Conservation (phyloP, 2,329 filamentous ascomycete species). For the Xylaria sp. region DNA sequence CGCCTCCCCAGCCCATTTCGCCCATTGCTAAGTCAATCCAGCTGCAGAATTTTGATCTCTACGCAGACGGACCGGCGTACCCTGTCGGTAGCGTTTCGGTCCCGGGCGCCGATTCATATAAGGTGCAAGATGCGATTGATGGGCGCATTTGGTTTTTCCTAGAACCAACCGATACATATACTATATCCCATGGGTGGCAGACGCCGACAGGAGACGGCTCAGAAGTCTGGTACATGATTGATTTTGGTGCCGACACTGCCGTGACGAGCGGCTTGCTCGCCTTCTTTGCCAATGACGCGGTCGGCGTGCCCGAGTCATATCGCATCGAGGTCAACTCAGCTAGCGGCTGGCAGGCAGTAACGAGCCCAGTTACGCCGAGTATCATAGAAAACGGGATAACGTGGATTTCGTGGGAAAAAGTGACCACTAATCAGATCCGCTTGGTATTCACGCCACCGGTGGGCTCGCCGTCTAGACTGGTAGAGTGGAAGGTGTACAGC, state of each 20-base stretch:
- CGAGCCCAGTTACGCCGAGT: conserved; percentile 1
- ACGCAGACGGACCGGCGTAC: conserved; percentile 9
- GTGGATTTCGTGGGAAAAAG: conserved; percentile 14
- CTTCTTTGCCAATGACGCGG: not conserved
- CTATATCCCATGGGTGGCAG: conserved; percentile 24
- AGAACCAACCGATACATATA: conserved; percentile 16
- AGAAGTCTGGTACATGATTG: conserved; percentile 23
- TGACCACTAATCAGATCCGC: conserved; percentile 10
- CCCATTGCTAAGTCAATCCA: conserved; percentile 20
- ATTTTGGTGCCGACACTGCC: conserved; percentile 13
- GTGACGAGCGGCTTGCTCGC: conserved; percentile 15
- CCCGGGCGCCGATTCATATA: conserved; percentile 5
- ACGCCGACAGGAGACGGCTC: conserved; percentile 15
- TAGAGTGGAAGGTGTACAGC: conserved; percentile 24
- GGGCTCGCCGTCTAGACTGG: conserved; percentile 9
- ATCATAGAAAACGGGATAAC: conserved; percentile 22
- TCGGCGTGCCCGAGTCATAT: conserved; percentile 7
- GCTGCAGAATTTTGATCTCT: conserved; percentile 5
- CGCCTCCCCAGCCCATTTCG: conserved; percentile 4
- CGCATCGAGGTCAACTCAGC: conserved; percentile 7
- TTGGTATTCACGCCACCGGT: conserved; percentile 16
- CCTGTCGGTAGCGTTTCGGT: conserved; percentile 21
- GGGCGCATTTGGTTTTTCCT: conserved; percentile 25
- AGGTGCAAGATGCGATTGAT: conserved; percentile 27
- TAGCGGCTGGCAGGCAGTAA: conserved; percentile 8